These are phyloP conservation scores for Phytophthora fragariaefolia DNA, from an alignment of 352 stramenopile species.

Conservation along the genomic window DNA sequence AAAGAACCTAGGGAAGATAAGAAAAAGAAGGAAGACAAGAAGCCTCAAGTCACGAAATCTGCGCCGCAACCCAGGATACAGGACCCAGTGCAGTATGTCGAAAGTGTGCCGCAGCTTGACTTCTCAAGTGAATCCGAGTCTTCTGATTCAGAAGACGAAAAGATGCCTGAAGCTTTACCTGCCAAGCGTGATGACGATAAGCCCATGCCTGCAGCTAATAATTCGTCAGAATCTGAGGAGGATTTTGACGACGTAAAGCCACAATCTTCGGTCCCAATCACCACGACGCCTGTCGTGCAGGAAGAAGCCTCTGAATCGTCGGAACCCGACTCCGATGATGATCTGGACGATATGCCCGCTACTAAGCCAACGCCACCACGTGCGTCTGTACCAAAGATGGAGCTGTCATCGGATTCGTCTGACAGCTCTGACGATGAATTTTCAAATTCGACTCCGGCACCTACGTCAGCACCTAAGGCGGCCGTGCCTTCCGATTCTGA, in stretches of 20 bases:
- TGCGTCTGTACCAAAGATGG: slow-evolving; percentile 20
- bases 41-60: slow-evolving; percentile 7
- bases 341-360: slow-evolving; percentile 16
- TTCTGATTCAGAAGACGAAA: slow-evolving; percentile 41
- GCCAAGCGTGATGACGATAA: slow-evolving; percentile 20
- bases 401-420: slow-evolving; percentile 28
- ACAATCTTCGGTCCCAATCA: not conserved
- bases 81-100: slow-evolving; percentile 43
- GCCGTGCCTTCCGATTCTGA: slow-evolving; percentile 17
- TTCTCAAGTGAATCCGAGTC: slow-evolving; percentile 55
- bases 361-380: not conserved
- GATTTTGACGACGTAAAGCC: slow-evolving; percentile 43
- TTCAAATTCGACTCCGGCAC: slow-evolving; percentile 7
- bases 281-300: not conserved
- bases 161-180: slow-evolving; percentile 18
- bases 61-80: slow-evolving; percentile 14
- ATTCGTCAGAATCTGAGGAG: slow-evolving; percentile 30
- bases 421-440: slow-evolving; percentile 33
- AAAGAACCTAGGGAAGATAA: slow-evolving; percentile 10
- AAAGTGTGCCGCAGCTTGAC: slow-evolving; percentile 66
- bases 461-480: slow-evolving; percentile 2
- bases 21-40: slow-evolving; percentile 29
- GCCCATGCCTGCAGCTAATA: slow-evolving; percentile 6
- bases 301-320: slow-evolving; percentile 6
- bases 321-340: slow-evolving; percentile 19